Base-by-base conservation (phyloP, 345 rosid species). In the Rubroshorea leprosula region DNA sequence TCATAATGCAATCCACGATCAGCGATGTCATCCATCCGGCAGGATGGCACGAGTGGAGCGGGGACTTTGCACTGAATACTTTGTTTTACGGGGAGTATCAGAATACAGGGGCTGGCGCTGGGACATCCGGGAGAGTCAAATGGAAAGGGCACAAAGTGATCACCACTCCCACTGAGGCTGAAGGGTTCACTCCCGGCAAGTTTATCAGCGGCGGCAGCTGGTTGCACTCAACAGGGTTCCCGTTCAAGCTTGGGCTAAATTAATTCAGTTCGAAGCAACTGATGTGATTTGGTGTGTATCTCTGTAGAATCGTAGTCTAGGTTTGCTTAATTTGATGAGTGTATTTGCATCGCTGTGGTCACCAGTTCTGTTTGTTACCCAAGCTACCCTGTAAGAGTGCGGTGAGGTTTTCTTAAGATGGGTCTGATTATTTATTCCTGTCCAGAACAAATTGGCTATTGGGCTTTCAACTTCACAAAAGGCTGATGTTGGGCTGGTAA, bases 41-140 rank as follows among this genome's bases (percentile, higher is more conserved):
- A 0, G 98, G 98, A 0, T 92, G 97, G 97, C 77, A 64, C 35
- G 91, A 83, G 65, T 92, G 98, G 98, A 57, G 13, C 31, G 96
- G 86, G 5, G 62, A 13, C 4, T 92, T 92, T 9, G 98, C 96
- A 1, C 66, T 86, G 21, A 27, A 18, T 52, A 92, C 98, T 8
- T 29, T 89, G 76, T 68, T 59, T 51, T 92, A 92, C 11, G 79
- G 79, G 26, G 98, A 92, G 83, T 77, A 84, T 57, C 72, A 63
- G 45, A 92, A 92, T 67, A 65, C 46, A 0, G 98, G 98, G 6
- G 71, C 79, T 1, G 98, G 98, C 2, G 89, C 97, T 0, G 82
- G 59, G 4, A 89, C 91, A 13, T 78, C 94, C 0, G 66, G 51
- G 21, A 80, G 98, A 61, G 98, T 89, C 45, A 73, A 20, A 0